Base-by-base conservation (phyloP, 352 stramenopile genomes). In the Phytophthora pseudosyringae region DNA sequence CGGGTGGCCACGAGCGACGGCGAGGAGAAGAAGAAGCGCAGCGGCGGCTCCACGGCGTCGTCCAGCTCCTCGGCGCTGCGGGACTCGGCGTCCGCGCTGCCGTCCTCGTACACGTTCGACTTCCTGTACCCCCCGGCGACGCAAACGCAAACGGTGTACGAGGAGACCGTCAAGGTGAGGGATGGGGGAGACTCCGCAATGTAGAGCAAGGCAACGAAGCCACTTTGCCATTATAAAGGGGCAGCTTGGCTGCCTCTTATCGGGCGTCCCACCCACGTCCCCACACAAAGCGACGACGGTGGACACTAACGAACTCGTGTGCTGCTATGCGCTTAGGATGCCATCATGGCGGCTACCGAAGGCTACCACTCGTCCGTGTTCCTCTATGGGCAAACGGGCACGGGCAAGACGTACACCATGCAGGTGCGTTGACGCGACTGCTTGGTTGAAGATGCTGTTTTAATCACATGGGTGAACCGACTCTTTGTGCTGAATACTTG, bases 371-470 rank as follows among this genome's bases (percentile, higher is more conserved):
- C 86, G 54, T 90, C 86, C 13, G 86, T 98, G 25, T 96, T 98
- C 56, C 71, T 94, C n/a, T 98, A 98, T 62, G 91, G 91, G n/a
- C 91, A 97, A 77, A 97, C 90, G 2, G 81, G 81, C 47, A 97
- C 91, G 28, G 86, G 86, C 69, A 93, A 93, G 73, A 93, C 85
- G 55, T 85, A 91, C 65, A 93, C 85, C 2, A 91, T 93, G 85
- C 76, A 89, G 73, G 85, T 88, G 49, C 28, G 64, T 60, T 16
- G 45, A 26, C 3, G 16, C 35, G 32, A 43, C 45, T 49, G 12
- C 48, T 39, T 44, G 16, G 35, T n/a, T 36, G 15, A 47, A 40
- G n/a, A 28, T 28, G 21, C n/a, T 59, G 35, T 51, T 55, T 55
- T 68, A 66, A 18, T 64, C 18, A 43, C 28, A 21, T 21, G 21